Evolutionary conservation across 495 filamentous ascomycete species (phyloP).

Genomic region (Podospora comata): DNA sequence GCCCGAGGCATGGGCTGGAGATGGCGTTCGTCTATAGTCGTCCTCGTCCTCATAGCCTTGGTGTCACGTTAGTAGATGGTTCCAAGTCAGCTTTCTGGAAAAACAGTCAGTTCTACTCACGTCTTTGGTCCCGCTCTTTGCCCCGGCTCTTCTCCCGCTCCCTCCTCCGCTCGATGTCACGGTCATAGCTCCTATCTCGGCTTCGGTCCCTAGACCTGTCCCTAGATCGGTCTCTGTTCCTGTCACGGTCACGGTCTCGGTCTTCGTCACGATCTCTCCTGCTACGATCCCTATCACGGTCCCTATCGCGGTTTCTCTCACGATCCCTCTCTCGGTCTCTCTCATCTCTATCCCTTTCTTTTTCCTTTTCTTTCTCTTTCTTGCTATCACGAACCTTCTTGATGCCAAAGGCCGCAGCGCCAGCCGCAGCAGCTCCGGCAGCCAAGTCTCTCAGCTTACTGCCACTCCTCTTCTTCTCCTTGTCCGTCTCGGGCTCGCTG

Average conservation of each 20-base stretch:
- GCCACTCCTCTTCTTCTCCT: conserved; percentile 50
- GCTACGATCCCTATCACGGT: conserved; percentile 28
- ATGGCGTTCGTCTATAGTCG: conserved; percentile 39
- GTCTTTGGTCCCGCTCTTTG: conserved; percentile 42
- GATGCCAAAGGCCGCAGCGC: conserved; percentile 73
- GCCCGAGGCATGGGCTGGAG: conserved; percentile 52
- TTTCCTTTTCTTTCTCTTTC: conserved; percentile 36
- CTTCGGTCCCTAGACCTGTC: conserved; percentile 25
- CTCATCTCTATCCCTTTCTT: conserved; percentile 32
- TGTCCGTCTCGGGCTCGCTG: conserved; percentile 38
- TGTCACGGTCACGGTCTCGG: conserved; percentile 14
- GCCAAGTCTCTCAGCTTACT: conserved; percentile 65
- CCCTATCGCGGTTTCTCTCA: conserved; percentile 30
- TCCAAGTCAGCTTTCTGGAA: background rate
- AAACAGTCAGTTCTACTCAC: conserved; percentile 21
- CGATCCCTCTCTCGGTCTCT: conserved; percentile 33
- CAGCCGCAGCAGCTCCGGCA: conserved; percentile 64
- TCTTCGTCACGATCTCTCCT: conserved; percentile 7
- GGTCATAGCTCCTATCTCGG: conserved; percentile 15
- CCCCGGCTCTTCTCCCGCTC: conserved; percentile 27
- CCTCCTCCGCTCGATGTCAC: conserved; percentile 17
- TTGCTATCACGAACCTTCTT: conserved; percentile 63
- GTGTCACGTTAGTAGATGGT: conserved; percentile 16
- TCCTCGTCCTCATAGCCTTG: conserved; percentile 44
- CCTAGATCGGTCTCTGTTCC: conserved; percentile 18